These are phyloP conservation scores for Clarireedia monteithiana DNA, from an alignment of 2,329 filamentous ascomycete genomes.

Conservation along the genomic window DNA sequence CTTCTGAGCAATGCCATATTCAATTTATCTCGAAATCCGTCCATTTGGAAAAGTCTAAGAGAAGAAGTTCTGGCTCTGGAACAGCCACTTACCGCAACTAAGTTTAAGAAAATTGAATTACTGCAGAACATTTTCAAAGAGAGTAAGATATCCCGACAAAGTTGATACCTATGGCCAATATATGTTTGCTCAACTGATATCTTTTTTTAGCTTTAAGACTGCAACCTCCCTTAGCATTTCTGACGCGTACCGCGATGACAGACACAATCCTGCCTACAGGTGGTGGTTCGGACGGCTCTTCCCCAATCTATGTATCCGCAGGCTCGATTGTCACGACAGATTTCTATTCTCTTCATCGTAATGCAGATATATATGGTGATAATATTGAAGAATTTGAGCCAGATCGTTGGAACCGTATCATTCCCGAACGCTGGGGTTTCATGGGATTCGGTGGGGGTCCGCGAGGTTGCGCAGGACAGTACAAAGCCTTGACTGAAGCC, in stretches of 20 bases:
- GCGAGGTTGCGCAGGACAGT: constrained; percentile 56
- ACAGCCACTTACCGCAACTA: no score
- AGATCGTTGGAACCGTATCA: constrained; percentile 54
- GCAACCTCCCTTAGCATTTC: constrained; percentile 18
- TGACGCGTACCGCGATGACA: constrained; percentile 7
- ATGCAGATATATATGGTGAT: constrained; percentile 49
- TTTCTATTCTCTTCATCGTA: constrained; percentile 3
- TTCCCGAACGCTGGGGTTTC: constrained; percentile 61
- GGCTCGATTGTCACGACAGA: constrained; percentile 3
- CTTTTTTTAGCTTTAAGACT: accelerated
- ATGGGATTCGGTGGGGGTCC: constrained; percentile 64
- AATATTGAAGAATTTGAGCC: constrained; percentile 65
- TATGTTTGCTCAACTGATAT: background rate
- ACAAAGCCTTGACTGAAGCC: constrained; percentile 14
- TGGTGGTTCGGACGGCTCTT: constrained; percentile 11
- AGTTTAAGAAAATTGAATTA: background rate
- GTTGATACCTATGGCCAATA: background rate
- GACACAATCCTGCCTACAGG: constrained; percentile 14
- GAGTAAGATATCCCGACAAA: background rate
- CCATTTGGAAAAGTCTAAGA: background rate
- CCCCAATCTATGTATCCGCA: constrained; percentile 12
- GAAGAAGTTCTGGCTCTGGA: background rate
- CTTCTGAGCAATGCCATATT: constrained; percentile 3
- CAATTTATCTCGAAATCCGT: background rate
- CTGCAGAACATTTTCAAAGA: background rate